phyloP scores from a whole-genome alignment of 2,329 filamentous ascomycete species.

The Aureobasidium sp. region DNA sequence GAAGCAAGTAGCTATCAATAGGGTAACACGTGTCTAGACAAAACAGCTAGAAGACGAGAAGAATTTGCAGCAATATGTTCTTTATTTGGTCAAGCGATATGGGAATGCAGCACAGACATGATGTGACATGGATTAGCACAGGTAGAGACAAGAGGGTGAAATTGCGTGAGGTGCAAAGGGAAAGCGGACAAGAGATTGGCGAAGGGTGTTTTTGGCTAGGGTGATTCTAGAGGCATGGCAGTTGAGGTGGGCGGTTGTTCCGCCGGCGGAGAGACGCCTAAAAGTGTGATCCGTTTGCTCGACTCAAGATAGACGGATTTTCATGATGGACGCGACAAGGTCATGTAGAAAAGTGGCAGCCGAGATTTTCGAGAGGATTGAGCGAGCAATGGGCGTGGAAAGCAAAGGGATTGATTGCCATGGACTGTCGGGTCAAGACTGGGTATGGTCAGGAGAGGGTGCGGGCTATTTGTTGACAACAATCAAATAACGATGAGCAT shows the following conservation, averaged over 20 bases:
- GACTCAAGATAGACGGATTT: neutral
- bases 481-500: conserved; percentile 5
- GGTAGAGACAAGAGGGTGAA: neutral
- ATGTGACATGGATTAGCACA: neutral
- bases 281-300: neutral
- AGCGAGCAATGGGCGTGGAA: neutral
- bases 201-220: neutral
- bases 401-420: conserved; percentile 3
- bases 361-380: neutral
- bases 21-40: neutral
- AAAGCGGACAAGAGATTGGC: neutral
- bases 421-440: neutral
- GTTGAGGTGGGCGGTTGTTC: conserved; percentile 4
- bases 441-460: neutral
- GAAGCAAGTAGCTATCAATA: neutral
- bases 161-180: neutral
- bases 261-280: conserved; percentile 5
- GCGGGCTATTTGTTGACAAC: conserved; percentile 3
- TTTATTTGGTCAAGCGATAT: neutral
- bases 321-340: neutral
- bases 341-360: neutral
- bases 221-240: neutral
- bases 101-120: neutral
- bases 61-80: conserved; percentile 2
- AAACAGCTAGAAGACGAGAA: conserved; percentile 4